Percentiles rank a stretch among this genome's conserved stretches.
phyloP scores from a whole-genome alignment of 2,329 filamentous ascomycete genomes.

The Colletotrichum agaves region DNA sequence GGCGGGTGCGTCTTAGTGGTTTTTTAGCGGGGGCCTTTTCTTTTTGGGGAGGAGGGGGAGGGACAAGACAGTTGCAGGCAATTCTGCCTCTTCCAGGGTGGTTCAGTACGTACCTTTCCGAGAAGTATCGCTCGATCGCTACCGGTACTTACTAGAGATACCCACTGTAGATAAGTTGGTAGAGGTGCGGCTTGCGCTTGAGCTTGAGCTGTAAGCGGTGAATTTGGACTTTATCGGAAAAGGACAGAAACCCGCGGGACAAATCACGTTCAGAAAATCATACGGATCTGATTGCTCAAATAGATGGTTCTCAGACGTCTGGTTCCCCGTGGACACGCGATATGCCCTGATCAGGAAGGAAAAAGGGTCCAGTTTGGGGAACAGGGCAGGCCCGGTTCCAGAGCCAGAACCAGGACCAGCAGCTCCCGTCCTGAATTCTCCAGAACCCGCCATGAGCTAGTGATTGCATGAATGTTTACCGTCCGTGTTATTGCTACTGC shows the following conservation, averaged over 20 bases:
- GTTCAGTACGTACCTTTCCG: slow-evolving; percentile 18
- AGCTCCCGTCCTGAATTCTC: slow-evolving; percentile 5
- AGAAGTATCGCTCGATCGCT: not conserved
- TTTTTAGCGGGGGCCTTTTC: slow-evolving; percentile 35
- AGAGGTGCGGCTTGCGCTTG: too few relatives aligned
- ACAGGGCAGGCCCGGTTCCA: not conserved
- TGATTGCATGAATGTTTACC: slow-evolving; percentile 35
- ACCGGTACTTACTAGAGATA: too few relatives aligned
- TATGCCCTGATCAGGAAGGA: not conserved
- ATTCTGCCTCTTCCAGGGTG: not conserved
- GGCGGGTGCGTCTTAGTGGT: slow-evolving; percentile 32
- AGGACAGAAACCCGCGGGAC: not conserved
- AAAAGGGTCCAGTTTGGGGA: slow-evolving; percentile 21
- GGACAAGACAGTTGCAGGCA: slow-evolving; percentile 1
- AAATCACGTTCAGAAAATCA: not conserved
- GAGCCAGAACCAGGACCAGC: not conserved
- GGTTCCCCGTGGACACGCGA: slow-evolving; percentile 13
- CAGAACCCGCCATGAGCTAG: not conserved
- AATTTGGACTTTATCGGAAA: too few relatives aligned
- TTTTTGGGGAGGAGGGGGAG: slow-evolving; percentile 23
- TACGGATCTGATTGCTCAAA: slow-evolving; percentile 4
- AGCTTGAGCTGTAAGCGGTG: too few relatives aligned
- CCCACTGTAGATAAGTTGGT: too few relatives aligned
- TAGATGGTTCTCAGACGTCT: slow-evolving; percentile 20
- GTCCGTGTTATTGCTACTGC: slow-evolving; percentile 5